A percentile compares a stretch with the other conserved stretches of the same genome.
phyloP scores from a whole-genome alignment of 2,329 filamentous ascomycete species.

The Nemania serpens region DNA sequence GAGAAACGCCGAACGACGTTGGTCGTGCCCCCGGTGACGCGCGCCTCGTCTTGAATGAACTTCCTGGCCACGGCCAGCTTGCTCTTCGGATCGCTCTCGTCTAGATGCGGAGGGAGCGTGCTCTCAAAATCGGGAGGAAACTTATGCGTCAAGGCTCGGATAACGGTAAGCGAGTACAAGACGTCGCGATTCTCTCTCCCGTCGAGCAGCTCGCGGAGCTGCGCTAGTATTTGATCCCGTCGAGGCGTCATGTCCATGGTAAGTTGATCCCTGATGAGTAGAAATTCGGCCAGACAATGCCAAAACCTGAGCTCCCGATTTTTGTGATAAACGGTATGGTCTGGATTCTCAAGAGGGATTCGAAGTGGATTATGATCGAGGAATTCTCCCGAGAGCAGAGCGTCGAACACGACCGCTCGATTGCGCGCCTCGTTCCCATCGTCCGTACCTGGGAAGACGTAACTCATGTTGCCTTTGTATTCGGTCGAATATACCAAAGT shows the following conservation, averaged over 20 bases:
- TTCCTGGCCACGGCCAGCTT: slow-evolving; percentile 71
- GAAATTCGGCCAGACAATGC: slow-evolving; percentile 75
- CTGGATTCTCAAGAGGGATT: slow-evolving; percentile 54
- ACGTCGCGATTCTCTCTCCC: slow-evolving; percentile 87
- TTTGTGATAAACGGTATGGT: slow-evolving; percentile 57
- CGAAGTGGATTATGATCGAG: slow-evolving; percentile 62
- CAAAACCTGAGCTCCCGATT: slow-evolving; percentile 78
- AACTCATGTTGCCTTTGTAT: slow-evolving; percentile 42
- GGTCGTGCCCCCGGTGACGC: slow-evolving; percentile 69
- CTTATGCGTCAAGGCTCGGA: slow-evolving; percentile 72
- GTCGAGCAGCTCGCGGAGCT: slow-evolving; percentile 73
- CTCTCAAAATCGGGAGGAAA: slow-evolving; percentile 63
- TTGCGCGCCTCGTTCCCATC: slow-evolving; percentile 68
- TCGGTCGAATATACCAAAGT: slow-evolving; percentile 51
- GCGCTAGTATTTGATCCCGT: slow-evolving; percentile 67
- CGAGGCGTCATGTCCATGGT: slow-evolving; percentile 54
- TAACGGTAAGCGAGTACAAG: slow-evolving; percentile 84
- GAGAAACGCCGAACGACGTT: slow-evolving; percentile 74
- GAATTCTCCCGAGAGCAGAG: slow-evolving; percentile 73
- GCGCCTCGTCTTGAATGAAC: slow-evolving; percentile 69
- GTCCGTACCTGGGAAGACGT: slow-evolving; percentile 55
- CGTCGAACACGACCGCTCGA: slow-evolving; percentile 76
- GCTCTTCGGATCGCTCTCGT: slow-evolving; percentile 69
- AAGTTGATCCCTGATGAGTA: slow-evolving; percentile 64
- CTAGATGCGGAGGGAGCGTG: slow-evolving; percentile 61